Evolutionary conservation across 148 eudicot genomes (phyloP).

Genomic region (Vaccinium corymbosum): DNA sequence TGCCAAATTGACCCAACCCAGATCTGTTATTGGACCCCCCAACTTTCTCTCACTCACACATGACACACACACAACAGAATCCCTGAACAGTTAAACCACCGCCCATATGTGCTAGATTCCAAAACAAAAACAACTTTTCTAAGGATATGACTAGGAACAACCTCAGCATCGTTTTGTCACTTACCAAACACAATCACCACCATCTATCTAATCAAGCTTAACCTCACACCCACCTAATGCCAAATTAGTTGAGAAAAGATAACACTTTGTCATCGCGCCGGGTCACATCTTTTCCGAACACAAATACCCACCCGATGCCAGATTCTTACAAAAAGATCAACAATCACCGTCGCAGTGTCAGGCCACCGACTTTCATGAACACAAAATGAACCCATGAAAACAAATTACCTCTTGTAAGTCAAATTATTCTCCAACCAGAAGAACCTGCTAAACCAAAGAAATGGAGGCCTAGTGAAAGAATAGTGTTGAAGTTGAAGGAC

Average conservation of each 20-base stretch:
- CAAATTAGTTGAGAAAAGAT: background rate
- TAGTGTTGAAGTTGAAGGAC: background rate
- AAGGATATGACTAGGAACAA: background rate
- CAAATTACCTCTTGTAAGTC: background rate
- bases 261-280: no score
- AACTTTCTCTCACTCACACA: background rate
- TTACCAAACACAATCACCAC: background rate
- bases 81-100: background rate
- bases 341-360: background rate
- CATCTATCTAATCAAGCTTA: background rate
- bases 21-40: background rate
- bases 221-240: background rate
- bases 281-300: no score
- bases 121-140: background rate
- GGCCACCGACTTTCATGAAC: background rate
- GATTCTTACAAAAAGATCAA: background rate
- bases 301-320: background rate
- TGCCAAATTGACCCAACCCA: background rate
- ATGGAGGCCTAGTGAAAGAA: background rate
- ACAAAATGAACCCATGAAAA: background rate
- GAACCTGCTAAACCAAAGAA: background rate
- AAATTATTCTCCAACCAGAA: background rate
- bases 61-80: background rate
- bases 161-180: slow-evolving; percentile 7
- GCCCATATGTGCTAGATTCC: background rate